Conservation (phyloP, 805 yeast species). For the Schwanniomyces pseudopolymorphus region DNA sequence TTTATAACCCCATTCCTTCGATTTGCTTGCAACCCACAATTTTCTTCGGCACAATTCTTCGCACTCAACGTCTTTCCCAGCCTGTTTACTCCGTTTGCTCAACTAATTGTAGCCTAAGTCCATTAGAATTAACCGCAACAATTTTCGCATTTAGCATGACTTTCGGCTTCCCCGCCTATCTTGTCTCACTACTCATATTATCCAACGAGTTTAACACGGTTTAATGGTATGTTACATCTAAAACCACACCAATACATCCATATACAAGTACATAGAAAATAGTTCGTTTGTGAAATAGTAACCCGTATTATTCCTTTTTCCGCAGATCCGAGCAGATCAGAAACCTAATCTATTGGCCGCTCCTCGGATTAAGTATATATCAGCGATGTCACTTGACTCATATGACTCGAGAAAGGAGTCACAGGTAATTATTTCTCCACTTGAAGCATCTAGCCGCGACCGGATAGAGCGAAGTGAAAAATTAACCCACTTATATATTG, state of each 20-base stretch:
- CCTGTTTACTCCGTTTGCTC: neutral
- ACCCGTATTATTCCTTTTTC: constrained; percentile 1
- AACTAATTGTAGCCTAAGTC: neutral
- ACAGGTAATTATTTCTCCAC: neutral
- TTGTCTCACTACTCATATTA: neutral
- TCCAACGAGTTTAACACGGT: no score
- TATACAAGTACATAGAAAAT: neutral
- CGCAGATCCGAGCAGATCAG: constrained; percentile 1
- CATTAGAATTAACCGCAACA: neutral
- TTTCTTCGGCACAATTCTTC: neutral
- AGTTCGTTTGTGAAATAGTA: neutral
- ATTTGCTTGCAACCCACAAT: neutral
- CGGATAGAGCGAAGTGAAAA: neutral
- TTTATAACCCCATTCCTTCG: neutral
- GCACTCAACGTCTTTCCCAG: neutral
- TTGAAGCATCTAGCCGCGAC: neutral
- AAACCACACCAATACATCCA: neutral
- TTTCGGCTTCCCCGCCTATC: neutral
- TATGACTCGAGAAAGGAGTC: neutral
- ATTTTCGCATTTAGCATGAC: neutral
- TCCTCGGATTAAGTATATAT: constrained; percentile 1
- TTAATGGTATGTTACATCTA: neutral
- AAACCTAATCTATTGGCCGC: neutral
- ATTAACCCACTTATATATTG: constrained; percentile 2
- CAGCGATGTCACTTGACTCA: neutral